phyloP scores from a whole-genome alignment of 495 filamentous ascomycete species.

The Trichoderma virens region DNA sequence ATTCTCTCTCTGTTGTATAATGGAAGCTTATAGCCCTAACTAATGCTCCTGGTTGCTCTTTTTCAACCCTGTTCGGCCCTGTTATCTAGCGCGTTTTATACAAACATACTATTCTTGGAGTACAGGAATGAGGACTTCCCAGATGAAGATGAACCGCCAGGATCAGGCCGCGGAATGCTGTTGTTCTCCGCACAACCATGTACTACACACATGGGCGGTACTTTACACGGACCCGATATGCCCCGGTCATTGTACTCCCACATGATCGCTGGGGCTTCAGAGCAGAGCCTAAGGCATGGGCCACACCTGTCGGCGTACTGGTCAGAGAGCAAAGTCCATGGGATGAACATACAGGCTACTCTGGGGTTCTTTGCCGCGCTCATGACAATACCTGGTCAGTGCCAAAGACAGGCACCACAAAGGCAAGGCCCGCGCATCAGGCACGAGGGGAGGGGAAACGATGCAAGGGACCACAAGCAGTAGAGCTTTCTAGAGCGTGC shows the following conservation, averaged over 20 bases:
- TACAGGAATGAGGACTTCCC: neutral
- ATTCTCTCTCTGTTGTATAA: neutral
- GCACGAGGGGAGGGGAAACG: neutral
- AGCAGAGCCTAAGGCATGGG: neutral
- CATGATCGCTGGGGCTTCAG: neutral
- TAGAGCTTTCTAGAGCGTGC: neutral
- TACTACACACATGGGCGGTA: neutral
- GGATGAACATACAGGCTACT: neutral
- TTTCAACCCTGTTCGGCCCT: too few relatives aligned
- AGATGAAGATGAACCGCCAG: neutral
- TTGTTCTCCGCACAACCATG: neutral
- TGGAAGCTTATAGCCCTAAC: neutral
- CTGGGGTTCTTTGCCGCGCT: slow-evolving; percentile 1
- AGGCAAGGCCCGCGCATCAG: neutral
- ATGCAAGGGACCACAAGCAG: neutral
- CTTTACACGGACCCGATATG: neutral
- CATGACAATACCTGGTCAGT: slow-evolving; percentile 1
- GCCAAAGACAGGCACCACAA: neutral
- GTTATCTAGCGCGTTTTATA: too few relatives aligned
- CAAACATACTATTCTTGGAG: too few relatives aligned
- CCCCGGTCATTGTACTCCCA: neutral
- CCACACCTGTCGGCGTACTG: neutral
- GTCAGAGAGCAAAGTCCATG: neutral
- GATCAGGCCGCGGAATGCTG: neutral
- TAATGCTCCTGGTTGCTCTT: neutral